Conservation (phyloP, 176 grass and related monocot genomes). For the Panicum miliaceum region DNA sequence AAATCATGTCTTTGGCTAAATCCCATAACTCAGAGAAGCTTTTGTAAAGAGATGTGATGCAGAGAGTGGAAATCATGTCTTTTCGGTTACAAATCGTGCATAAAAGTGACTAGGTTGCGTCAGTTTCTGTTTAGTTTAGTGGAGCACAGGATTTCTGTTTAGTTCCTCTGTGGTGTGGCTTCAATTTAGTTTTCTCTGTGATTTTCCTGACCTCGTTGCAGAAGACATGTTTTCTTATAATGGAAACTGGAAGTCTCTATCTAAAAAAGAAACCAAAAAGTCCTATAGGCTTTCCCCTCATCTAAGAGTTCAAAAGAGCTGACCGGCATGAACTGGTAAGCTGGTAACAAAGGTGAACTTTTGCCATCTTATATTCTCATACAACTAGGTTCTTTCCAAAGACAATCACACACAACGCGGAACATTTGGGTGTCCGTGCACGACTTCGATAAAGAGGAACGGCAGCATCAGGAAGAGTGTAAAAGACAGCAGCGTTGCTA, state of each 20-base stretch:
- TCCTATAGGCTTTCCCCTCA: conserved; percentile 20
- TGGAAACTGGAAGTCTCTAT: not conserved
- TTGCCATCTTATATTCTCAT: conserved; percentile 33
- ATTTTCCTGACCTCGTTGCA: not conserved
- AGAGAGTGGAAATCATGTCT: not conserved
- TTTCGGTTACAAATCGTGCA: not conserved
- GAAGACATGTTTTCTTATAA: not conserved
- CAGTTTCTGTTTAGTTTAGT: not conserved
- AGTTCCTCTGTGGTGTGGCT: too few relatives aligned
- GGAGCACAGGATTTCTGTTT: too few relatives aligned
- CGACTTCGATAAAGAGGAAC: conserved; percentile 26
- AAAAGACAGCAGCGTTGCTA: not conserved
- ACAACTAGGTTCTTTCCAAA: conserved; percentile 23
- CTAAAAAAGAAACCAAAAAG: too few relatives aligned
- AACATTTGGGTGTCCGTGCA: conserved; percentile 52
- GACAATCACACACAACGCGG: conserved; percentile 26
- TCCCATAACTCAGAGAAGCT: not conserved
- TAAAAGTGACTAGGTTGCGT: not conserved
- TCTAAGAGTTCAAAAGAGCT: conserved; percentile 5
- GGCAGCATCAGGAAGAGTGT: conserved; percentile 13
- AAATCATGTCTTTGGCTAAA: conserved; percentile 6
- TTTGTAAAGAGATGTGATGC: not conserved
- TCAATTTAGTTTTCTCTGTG: too few relatives aligned
- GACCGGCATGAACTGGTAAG: not conserved
- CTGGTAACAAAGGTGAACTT: conserved; percentile 28